Evolutionary conservation across 148 eudicot species (phyloP), one percentile per base, ranked within the genome.

Genomic region (Nepenthes mirabilis): DNA sequence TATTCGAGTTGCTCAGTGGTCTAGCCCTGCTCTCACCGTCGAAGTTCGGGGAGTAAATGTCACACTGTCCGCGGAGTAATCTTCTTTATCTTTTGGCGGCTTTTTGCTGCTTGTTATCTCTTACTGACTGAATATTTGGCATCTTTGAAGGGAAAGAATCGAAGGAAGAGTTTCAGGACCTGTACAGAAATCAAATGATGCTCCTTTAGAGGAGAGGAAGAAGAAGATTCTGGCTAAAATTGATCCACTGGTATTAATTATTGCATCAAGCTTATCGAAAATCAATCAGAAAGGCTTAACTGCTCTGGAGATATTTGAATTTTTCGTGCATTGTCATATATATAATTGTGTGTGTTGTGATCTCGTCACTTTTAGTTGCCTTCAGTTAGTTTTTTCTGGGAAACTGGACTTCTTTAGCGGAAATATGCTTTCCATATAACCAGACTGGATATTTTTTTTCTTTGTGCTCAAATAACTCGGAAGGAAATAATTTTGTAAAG

Each of bases 191-290:
- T 61, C 73, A 2, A 55, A 65, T 45, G 95, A 82, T 48, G 71
- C 70, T 63, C 66, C 72, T 35, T 36, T 73, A 63, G 68, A 78
- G 67, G 71, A 75, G 14, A 70, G 67, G 80, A 75, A 73, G 80
- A 75, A 71, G 74, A 75, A 65, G 69, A 37, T 67, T 67, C 57
- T 93, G 14, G 67, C 84, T 36, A 80, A 71, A 70, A 74, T 89
- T 72, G 96, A 93, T 66, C 87, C 87, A 33, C 81, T 80, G 91
- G 99, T 86, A 82, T 23, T 47, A n/a, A 45, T 36, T 60, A 14
- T 43, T 37, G 1, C 23, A 37, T 36, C 47, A 14, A 23, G 23
- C 34, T 55, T 34, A 35, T 43, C 63, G 2, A 11, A 23, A 14
- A 13, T 14, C 33, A 9, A 32, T 32, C 33, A 11, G 56, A 2